These are phyloP conservation scores for Funneliformis caledonium DNA, from an alignment of 371 early-diverging fungal species.

Conservation along the genomic window DNA sequence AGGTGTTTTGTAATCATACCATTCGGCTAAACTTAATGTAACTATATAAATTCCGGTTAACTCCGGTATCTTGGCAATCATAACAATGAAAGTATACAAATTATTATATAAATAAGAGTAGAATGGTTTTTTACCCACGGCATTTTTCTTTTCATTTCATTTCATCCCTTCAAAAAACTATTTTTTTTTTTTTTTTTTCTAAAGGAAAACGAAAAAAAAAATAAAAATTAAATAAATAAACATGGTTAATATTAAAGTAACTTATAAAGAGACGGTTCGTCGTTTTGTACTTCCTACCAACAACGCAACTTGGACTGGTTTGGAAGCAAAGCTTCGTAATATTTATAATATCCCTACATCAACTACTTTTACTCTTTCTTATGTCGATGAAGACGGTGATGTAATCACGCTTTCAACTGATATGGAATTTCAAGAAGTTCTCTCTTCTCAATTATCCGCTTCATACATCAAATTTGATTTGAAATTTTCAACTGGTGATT, in stretches of 20 bases:
- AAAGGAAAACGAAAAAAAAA: background rate
- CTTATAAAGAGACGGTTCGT: conserved; percentile 10
- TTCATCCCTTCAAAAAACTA: too few species aligned
- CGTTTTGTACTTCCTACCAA: conserved; percentile 7
- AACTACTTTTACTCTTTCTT: background rate
- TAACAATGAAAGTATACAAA: too few species aligned
- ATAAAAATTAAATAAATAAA: background rate
- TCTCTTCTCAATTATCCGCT: background rate
- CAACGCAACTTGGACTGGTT: background rate
- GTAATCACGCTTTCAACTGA: conserved; percentile 32
- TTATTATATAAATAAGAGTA: too few species aligned
- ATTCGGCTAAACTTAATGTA: too few species aligned
- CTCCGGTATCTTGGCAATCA: too few species aligned
- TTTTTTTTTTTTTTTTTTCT: too few species aligned
- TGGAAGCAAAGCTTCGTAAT: conserved; percentile 26
- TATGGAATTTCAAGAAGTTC: conserved; percentile 35
- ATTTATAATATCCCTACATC: conserved; percentile 17
- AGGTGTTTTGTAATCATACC: too few species aligned
- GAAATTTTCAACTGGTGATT: background rate
- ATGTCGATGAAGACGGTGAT: conserved; percentile 33
- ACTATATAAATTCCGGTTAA: too few species aligned
- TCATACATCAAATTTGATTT: conserved; percentile 26
- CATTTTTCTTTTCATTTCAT: too few species aligned
- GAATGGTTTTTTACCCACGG: too few species aligned
- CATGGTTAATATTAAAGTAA: conserved; percentile 24